These are phyloP conservation scores for Chaetomiaceae sp. DNA, from an alignment of 2,329 filamentous ascomycete species.

Conservation along the genomic window DNA sequence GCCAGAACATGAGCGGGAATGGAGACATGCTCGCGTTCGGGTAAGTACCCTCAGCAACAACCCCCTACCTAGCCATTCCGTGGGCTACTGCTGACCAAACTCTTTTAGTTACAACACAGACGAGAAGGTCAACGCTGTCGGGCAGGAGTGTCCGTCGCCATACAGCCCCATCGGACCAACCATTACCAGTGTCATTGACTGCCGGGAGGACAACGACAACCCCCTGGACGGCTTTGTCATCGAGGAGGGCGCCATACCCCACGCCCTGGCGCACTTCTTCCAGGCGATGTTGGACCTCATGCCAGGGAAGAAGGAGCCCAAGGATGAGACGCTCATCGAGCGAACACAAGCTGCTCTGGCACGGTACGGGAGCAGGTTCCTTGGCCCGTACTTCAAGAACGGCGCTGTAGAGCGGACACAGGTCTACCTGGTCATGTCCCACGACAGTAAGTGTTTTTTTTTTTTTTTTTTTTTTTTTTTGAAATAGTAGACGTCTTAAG, in stretches of 20 bases:
- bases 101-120: slow-evolving; percentile 53
- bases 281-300: slow-evolving; percentile 54
- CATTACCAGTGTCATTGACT: slow-evolving; percentile 60
- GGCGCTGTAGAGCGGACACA: slow-evolving; percentile 58
- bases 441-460: slow-evolving; percentile 53
- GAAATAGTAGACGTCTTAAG: too few species aligned
- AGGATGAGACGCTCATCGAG: slow-evolving; percentile 37
- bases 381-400: slow-evolving; percentile 53
- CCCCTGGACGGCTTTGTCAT: slow-evolving; percentile 60
- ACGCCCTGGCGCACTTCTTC: slow-evolving; percentile 52
- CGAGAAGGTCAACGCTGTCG: slow-evolving; percentile 52
- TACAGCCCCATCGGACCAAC: slow-evolving; percentile 56
- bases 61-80: background rate
- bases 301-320: slow-evolving; percentile 42
- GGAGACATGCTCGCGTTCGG: slow-evolving; percentile 63
- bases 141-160: slow-evolving; percentile 44
- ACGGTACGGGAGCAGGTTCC: slow-evolving; percentile 47
- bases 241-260: slow-evolving; percentile 58
- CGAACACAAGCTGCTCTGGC: slow-evolving; percentile 45
- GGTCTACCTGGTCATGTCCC: slow-evolving; percentile 63
- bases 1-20: slow-evolving; percentile 60
- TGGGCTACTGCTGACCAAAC: slow-evolving; percentile 20
- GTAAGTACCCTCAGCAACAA: slow-evolving; percentile 37
- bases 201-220: slow-evolving; percentile 47
- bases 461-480: too few species aligned